Percentiles rank a stretch among this genome's conserved stretches.
phyloP scores from a whole-genome alignment of 805 yeast genomes.

The Candida boidinii region DNA sequence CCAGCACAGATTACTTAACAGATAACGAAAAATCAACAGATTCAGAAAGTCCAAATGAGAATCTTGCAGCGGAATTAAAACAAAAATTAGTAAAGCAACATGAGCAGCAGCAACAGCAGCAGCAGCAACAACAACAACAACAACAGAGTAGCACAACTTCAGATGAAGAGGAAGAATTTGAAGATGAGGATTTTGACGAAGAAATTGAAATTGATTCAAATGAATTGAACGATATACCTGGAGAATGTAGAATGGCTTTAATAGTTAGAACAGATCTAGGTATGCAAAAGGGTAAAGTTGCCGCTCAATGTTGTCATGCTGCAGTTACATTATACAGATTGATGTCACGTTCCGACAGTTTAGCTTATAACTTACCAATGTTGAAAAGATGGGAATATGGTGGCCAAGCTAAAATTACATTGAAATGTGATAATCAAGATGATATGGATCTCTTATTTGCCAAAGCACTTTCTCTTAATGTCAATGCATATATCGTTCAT shows the following conservation, averaged over 20 bases:
- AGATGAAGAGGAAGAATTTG: constrained; percentile 15
- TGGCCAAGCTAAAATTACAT: constrained; percentile 93
- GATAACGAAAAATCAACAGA: too few relatives aligned
- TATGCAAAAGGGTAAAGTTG: constrained; percentile 93
- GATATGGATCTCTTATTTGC: constrained; percentile 73
- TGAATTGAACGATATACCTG: constrained; percentile 57
- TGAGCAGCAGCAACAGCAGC: too few relatives aligned
- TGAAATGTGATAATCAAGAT: constrained; percentile 63
- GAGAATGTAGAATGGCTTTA: constrained; percentile 80
- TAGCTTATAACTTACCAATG: constrained; percentile 52
- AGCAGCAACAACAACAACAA: background rate
- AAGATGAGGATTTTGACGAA: constrained; percentile 26
- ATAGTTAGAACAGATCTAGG: constrained; percentile 81
- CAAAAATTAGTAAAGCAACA: too few relatives aligned
- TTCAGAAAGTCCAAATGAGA: too few relatives aligned
- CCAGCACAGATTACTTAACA: constrained; percentile 15
- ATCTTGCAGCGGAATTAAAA: too few relatives aligned
- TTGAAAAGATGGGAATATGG: constrained; percentile 67
- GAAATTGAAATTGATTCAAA: constrained; percentile 53
- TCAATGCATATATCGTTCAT: constrained; percentile 74
- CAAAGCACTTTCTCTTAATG: constrained; percentile 68
- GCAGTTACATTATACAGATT: constrained; percentile 80
- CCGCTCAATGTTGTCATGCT: constrained; percentile 99
- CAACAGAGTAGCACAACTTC: constrained; percentile 1
- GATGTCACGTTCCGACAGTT: constrained; percentile 43